phyloP scores from a whole-genome alignment of 1,139 yeast genomes.

The Ogataea hybrid region DNA sequence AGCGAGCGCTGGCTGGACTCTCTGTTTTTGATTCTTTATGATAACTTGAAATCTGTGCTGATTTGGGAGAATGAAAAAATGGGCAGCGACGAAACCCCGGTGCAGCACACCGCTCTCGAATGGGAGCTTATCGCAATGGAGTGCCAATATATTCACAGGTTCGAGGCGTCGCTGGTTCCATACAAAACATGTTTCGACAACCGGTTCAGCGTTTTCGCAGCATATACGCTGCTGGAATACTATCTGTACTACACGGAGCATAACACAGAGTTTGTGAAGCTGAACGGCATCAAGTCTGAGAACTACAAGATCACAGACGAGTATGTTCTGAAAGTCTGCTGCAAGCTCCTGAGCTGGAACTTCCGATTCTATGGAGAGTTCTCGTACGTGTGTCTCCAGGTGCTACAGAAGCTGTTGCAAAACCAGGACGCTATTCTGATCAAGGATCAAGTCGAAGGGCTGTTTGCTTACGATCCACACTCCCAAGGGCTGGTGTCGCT shows the following conservation, averaged over 20 bases:
- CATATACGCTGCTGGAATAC: conserved; percentile 34
- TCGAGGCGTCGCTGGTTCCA: conserved; percentile 78
- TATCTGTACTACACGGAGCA: conserved; percentile 23
- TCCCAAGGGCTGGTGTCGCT: conserved; percentile 22
- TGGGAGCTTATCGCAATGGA: conserved; percentile 92
- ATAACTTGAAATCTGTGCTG: conserved; percentile 81
- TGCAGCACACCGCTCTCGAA: conserved; percentile 79
- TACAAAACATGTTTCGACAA: conserved; percentile 69
- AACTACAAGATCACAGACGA: conserved; percentile 24
- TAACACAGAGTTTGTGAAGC: conserved; percentile 17
- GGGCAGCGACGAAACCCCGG: conserved; percentile 39
- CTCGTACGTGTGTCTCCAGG: conserved; percentile 24
- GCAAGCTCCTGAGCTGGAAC: conserved; percentile 32
- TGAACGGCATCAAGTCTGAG: conserved; percentile 20
- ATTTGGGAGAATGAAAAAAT: conserved; percentile 82
- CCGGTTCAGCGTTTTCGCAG: conserved; percentile 64
- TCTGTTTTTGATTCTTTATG: conserved; percentile 80
- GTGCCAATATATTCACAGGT: conserved; percentile 76
- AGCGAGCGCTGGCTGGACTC: conserved; percentile 97
- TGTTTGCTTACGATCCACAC: conserved; percentile 17
- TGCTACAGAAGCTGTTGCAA: conserved; percentile 21
- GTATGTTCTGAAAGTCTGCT: conserved; percentile 25
- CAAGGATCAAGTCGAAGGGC: conserved; percentile 27
- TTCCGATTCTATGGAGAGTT: conserved; percentile 35
- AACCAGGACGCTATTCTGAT: conserved; percentile 23